Percentiles rank a stretch among this genome's conserved stretches.
phyloP scores from a whole-genome alignment of 2,329 filamentous ascomycete species.

The Cladosporium sp. region DNA sequence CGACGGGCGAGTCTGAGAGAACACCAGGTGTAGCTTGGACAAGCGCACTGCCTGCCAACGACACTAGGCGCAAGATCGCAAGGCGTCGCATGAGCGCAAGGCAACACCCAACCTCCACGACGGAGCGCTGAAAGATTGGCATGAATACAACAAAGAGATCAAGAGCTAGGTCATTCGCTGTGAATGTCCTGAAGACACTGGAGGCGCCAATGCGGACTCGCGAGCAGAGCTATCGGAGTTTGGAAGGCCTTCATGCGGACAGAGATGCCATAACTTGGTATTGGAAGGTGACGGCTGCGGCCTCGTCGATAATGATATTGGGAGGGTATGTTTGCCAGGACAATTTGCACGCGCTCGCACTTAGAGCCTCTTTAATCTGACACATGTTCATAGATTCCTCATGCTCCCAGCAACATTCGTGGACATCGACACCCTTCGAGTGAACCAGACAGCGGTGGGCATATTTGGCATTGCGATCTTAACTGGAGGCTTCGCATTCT shows the following conservation, averaged over 20 bases:
- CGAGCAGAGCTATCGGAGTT: constrained; percentile 31
- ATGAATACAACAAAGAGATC: constrained; percentile 11
- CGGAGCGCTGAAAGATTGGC: constrained; percentile 5
- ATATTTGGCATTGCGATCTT: constrained; percentile 51
- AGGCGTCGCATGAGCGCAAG: constrained; percentile 9
- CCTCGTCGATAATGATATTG: constrained; percentile 49
- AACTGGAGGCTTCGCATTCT: constrained; percentile 50
- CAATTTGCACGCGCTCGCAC: constrained; percentile 22
- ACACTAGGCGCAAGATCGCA: neutral
- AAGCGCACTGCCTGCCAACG: neutral
- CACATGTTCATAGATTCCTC: constrained; percentile 45
- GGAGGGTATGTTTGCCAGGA: constrained; percentile 43
- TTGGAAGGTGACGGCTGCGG: constrained; percentile 47
- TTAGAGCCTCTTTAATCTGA: constrained; percentile 21
- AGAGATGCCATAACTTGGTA: constrained; percentile 44
- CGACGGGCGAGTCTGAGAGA: neutral
- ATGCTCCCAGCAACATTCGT: constrained; percentile 52
- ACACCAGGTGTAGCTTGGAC: neutral
- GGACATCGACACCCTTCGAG: constrained; percentile 39
- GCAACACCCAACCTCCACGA: neutral
- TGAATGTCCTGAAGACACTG: constrained; percentile 11
- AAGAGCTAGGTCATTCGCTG: constrained; percentile 4
- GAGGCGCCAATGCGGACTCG: constrained; percentile 27
- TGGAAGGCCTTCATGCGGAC: constrained; percentile 29
- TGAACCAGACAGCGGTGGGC: constrained; percentile 42